phyloP scores from a whole-genome alignment of 169 alveolate genomes.

The Eimeria praecox region DNA sequence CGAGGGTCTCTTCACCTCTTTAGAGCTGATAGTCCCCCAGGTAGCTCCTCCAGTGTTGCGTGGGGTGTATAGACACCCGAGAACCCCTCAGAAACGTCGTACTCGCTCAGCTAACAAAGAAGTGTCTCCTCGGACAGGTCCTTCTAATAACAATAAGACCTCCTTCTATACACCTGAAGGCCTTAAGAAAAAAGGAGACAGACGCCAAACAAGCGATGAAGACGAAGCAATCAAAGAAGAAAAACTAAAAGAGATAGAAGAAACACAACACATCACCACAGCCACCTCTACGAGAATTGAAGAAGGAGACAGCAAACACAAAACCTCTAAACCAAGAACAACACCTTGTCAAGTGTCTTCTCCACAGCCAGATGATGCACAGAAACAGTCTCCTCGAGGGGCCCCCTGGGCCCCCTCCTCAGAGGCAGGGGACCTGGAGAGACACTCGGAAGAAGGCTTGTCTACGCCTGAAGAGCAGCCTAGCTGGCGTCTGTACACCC shows the following conservation, averaged over 20 bases:
- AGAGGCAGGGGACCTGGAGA: background rate
- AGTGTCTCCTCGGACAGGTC: background rate
- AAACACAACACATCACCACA: background rate
- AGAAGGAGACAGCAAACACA: background rate
- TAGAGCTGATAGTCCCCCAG: background rate
- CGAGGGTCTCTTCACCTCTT: background rate
- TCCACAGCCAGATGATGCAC: background rate
- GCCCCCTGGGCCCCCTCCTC: background rate
- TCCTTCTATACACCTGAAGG: background rate
- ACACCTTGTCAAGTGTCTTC: background rate
- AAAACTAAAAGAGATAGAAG: background rate
- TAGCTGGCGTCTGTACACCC: background rate
- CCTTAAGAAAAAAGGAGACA: background rate
- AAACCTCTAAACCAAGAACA: background rate
- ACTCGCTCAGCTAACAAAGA: background rate
- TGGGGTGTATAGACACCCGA: slow-evolving; percentile 50
- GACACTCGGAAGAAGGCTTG: background rate
- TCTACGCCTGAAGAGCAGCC: background rate
- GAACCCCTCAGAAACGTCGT: background rate
- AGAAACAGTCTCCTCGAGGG: background rate
- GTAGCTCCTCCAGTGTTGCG: slow-evolving; percentile 27
- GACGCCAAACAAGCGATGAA: background rate
- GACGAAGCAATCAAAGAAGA: background rate
- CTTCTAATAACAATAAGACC: background rate
- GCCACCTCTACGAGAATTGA: background rate